Conservation (phyloP, 2,329 filamentous ascomycete genomes). For the Orbilia ellipsospora region DNA sequence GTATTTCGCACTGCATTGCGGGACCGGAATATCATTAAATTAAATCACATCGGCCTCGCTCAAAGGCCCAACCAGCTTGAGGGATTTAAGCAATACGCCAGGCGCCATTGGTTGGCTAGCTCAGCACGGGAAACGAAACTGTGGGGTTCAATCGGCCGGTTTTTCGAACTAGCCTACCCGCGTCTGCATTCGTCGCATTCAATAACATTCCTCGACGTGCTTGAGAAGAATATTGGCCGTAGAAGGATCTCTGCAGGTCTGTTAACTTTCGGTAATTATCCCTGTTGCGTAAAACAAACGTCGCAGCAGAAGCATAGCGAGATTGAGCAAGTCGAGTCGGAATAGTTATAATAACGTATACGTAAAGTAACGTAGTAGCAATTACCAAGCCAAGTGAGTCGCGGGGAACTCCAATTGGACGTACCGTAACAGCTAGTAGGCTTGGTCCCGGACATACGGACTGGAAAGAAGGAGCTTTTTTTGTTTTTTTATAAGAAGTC, state of each 20-base stretch:
- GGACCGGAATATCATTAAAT: constrained; percentile 6
- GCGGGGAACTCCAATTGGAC: constrained; percentile 9
- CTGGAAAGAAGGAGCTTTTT: constrained; percentile 8
- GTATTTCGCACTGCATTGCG: constrained; percentile 17
- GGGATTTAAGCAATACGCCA: constrained; percentile 49
- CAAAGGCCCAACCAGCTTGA: constrained; percentile 13
- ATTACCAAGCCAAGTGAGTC: background rate
- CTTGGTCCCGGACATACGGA: constrained; percentile 33
- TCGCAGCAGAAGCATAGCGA: constrained; percentile 30
- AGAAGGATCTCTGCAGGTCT: too few relatives aligned
- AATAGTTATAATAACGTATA: background rate
- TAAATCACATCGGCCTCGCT: background rate
- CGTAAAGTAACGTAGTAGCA: too few relatives aligned
- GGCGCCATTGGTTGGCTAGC: constrained; percentile 37
- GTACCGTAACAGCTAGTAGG: background rate
- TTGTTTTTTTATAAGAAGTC: background rate
- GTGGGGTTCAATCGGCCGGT: too few relatives aligned
- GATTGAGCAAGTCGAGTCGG: constrained; percentile 50
- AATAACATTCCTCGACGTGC: background rate
- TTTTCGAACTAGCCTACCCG: constrained; percentile 42
- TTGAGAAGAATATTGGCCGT: constrained; percentile 12
- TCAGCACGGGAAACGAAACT: background rate
- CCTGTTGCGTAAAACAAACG: constrained; percentile 45
- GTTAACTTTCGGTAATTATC: background rate
- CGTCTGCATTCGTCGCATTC: constrained; percentile 37